Conservation (phyloP, 2,329 filamentous ascomycete species). For the Colletotrichum horii region DNA sequence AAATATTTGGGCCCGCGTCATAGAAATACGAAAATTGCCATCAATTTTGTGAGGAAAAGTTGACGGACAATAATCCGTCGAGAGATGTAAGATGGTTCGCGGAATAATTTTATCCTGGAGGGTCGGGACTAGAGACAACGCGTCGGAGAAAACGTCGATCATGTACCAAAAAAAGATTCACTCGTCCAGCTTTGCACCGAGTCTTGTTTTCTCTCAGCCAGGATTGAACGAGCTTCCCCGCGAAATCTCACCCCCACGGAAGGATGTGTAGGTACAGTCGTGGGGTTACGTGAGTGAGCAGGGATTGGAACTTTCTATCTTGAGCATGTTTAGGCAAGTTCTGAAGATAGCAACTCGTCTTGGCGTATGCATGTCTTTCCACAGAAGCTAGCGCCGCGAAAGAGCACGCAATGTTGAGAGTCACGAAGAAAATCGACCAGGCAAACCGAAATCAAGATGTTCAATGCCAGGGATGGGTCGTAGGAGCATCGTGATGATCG, state of each 20-base stretch:
- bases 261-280: background rate
- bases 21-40: background rate
- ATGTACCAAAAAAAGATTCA: rapidly evolving
- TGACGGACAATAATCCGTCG: background rate
- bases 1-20: background rate
- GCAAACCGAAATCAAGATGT: background rate
- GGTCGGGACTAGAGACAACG: rapidly evolving
- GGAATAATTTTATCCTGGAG: background rate
- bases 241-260: background rate
- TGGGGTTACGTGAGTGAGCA: background rate
- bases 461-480: background rate
- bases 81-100: background rate
- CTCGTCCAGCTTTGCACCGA: background rate
- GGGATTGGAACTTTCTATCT: background rate
- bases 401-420: background rate
- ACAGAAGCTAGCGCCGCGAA: background rate
- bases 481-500: background rate
- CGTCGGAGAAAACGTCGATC: background rate
- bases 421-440: background rate
- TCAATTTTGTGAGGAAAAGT: background rate
- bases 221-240: background rate
- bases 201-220: background rate
- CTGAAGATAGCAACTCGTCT: background rate
- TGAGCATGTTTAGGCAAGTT: background rate
- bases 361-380: background rate